Evolutionary conservation across 305 asterid species (phyloP), one percentile per base, ranked within the genome.

Genomic region (Fraxinus greggii): DNA sequence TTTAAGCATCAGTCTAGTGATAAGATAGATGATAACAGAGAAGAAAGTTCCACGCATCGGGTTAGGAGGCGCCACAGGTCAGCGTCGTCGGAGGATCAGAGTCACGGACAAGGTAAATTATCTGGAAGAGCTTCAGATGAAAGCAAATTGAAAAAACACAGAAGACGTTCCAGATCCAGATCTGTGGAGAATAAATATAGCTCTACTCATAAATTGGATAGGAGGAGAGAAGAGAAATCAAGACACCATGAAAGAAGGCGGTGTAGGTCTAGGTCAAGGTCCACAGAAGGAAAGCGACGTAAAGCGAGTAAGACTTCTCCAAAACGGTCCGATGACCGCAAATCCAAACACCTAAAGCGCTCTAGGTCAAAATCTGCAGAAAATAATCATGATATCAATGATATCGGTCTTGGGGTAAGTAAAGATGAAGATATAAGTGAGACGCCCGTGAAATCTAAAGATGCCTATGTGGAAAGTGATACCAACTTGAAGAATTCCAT

Each of bases 231-330:
- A 81, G 92, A 88, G 75, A 95, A 90, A 80, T 86, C 94, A 38
- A 92, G 88, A 79, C 80, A 85, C 80, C 84, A 72, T 33, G 90
- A 88, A 72, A 92, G 81, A 82, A 90, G 76, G 90, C 89, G 86
- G 59, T 92, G 93, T 40, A 88, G 95, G 59, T 92, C 94, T 40
- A 88, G 95, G 88, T 92, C 95, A 63, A 90, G 87, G 87, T 95
- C 97, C 77, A 73, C 87, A 74, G 93, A 93, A 81, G 88, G 83
- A 40, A 91, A 85, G 91, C 91, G 84, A 77, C 85, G 76, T 75
- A 88, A 86, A 88, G 85, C 86, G 79, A 86, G 88, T 75, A 89
- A 86, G 85, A 67, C 76, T 61, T 88, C 93, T 32, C 88, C 91
- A 1, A 85, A 87, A 72, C 87, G 31, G 82, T 87, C 88, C 29